A percentile compares a stretch with the other conserved stretches of the same genome.
These are phyloP conservation scores for Tetrapisispora phaffii DNA, from an alignment of 805 yeast genomes.

Conservation along the genomic window DNA sequence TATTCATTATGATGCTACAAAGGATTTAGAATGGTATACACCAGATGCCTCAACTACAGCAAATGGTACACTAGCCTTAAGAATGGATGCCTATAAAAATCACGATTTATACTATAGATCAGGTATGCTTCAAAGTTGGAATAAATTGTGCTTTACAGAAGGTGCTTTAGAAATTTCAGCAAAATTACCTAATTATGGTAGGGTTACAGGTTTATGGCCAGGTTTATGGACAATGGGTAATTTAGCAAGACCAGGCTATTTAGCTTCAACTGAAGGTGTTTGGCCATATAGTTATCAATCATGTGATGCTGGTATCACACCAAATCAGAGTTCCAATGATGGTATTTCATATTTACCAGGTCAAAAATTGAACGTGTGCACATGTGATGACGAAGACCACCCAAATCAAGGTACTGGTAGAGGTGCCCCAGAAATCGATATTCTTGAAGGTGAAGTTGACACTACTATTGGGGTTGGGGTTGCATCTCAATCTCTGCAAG, in stretches of 20 bases:
- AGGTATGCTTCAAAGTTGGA: conserved; percentile 91
- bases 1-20: conserved; percentile 75
- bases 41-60: conserved; percentile 81
- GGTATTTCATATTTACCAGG: conserved; percentile 85
- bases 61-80: conserved; percentile 58
- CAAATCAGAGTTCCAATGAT: conserved; percentile 83
- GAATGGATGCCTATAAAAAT: conserved; percentile 74
- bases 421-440: conserved; percentile 95
- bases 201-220: conserved; percentile 85
- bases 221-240: conserved; percentile 95
- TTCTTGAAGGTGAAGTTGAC: conserved; percentile 73
- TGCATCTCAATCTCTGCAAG: conserved; percentile 86
- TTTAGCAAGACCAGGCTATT: conserved; percentile 82
- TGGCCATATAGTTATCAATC: conserved; percentile 89
- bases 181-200: conserved; percentile 69
- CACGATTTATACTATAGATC: conserved; percentile 77
- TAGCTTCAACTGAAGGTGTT: conserved; percentile 80
- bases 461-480: conserved; percentile 50
- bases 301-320: conserved; percentile 92
- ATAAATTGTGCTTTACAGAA: conserved; percentile 78
- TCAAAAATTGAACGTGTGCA: conserved; percentile 66
- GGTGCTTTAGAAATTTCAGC: conserved; percentile 73
- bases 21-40: conserved; percentile 88
- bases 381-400: conserved; percentile 75
- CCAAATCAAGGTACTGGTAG: conserved; percentile 84